Evolutionary conservation across 2,329 filamentous ascomycete species (phyloP).

Genomic region (Pseudocercospora musae): DNA sequence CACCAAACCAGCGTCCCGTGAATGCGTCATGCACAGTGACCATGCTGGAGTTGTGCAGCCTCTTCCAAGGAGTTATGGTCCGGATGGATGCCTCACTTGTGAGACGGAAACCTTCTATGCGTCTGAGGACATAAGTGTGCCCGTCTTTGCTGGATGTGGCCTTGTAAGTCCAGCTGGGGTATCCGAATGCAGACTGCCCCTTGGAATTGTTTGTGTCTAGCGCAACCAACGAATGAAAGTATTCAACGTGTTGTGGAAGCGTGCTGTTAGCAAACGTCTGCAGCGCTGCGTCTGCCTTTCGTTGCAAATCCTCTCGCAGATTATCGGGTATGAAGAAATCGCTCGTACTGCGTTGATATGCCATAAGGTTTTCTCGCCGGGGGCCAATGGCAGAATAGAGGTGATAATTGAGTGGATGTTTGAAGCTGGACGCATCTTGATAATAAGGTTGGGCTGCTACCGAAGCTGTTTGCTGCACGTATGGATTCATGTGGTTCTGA

Average conservation of each 20-base stretch:
- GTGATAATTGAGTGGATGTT: conserved; percentile 75
- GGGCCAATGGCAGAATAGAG: conserved; percentile 84
- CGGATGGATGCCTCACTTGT: conserved; percentile 87
- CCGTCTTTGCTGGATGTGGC: conserved; percentile 85
- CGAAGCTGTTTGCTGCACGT: conserved; percentile 66
- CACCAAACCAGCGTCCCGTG: conserved; percentile 86
- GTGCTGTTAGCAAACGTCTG: conserved; percentile 74
- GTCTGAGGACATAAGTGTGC: conserved; percentile 78
- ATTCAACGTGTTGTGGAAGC: conserved; percentile 71
- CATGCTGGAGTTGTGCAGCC: conserved; percentile 74
- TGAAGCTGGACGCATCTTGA: conserved; percentile 54
- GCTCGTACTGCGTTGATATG: conserved; percentile 81
- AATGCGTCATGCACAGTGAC: conserved; percentile 90
- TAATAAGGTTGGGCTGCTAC: conserved; percentile 66
- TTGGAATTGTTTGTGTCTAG: conserved; percentile 79
- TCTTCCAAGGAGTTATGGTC: conserved; percentile 84
- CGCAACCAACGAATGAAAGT: conserved; percentile 89
- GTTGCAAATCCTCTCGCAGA: conserved; percentile 81
- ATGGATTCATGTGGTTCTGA: conserved; percentile 58
- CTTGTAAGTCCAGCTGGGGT: conserved; percentile 93
- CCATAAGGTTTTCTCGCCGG: conserved; percentile 74
- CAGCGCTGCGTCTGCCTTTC: conserved; percentile 78
- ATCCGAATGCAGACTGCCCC: conserved; percentile 76
- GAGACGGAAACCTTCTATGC: conserved; percentile 83
- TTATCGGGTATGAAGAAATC: conserved; percentile 91